Evolutionary conservation across 352 stramenopile genomes (phyloP).

Genomic region (Phytopythium mirpurense): DNA sequence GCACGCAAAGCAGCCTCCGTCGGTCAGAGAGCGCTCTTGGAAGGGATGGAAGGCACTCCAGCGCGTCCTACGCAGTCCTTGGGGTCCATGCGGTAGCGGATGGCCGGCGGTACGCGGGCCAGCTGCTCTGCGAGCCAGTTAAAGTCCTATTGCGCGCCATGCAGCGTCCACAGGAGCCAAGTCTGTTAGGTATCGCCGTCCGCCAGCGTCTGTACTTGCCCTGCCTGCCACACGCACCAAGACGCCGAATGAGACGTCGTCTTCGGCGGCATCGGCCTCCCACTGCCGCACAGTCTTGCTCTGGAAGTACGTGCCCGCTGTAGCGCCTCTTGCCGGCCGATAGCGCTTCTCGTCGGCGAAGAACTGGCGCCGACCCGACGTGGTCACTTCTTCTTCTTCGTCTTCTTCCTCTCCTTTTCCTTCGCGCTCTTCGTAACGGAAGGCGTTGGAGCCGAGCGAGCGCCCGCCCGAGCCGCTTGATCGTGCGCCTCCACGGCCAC

Average conservation of each 20-base stretch:
- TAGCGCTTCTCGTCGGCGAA: conserved; percentile 58
- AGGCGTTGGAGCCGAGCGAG: conserved; percentile 63
- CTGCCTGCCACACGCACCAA: conserved; percentile 22
- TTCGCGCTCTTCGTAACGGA: conserved; percentile 46
- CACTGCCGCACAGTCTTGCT: conserved; percentile 60
- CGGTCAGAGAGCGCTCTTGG: too few species aligned
- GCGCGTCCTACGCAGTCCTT: conserved; percentile 67
- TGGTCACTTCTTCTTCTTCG: conserved; percentile 4
- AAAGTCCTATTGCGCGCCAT: conserved; percentile 42
- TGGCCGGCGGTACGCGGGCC: conserved; percentile 27
- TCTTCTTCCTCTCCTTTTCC: conserved; percentile 12
- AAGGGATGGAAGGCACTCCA: too few species aligned
- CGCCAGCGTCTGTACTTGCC: too few species aligned
- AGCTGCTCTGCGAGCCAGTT: conserved; percentile 61
- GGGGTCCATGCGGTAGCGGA: conserved; percentile 62
- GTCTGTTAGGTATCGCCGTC: too few species aligned
- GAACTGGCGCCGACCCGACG: conserved; percentile 37
- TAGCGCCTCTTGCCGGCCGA: conserved; percentile 19
- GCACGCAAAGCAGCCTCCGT: too few species aligned
- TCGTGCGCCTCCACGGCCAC: conserved; percentile 11
- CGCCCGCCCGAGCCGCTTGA: too few species aligned
- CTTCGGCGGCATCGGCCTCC: conserved; percentile 43
- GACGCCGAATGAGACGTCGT: conserved; percentile 20
- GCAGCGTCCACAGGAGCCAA: neutral
- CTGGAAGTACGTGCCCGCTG: conserved; percentile 44